These are phyloP conservation scores for Sclerotinia sclerotiorum DNA, from an alignment of 2,329 filamentous ascomycete species.

Conservation along the genomic window DNA sequence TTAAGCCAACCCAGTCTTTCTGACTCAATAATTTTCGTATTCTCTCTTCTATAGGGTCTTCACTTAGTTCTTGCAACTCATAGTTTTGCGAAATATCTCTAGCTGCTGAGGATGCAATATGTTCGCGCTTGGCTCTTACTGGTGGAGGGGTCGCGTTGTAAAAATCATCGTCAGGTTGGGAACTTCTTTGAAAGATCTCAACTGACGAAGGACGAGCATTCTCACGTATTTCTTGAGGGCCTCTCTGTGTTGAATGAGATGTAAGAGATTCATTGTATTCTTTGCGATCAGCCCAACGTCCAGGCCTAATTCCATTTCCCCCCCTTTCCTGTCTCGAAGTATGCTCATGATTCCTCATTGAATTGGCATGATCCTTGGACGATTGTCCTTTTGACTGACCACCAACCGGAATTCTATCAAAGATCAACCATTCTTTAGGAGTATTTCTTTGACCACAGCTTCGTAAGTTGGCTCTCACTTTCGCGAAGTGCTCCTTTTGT, in stretches of 20 bases:
- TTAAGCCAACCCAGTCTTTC: conserved; percentile 39
- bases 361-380: background rate
- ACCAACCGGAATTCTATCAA: conserved; percentile 26
- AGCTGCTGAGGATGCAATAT: conserved; percentile 12
- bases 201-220: background rate
- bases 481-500: conserved; percentile 52
- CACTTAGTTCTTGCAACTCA: conserved; percentile 19
- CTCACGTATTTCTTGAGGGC: background rate
- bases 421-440: conserved; percentile 34
- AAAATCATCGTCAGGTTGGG: conserved; percentile 29
- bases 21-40: conserved; percentile 35
- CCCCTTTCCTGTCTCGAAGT: background rate
- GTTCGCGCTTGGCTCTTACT: conserved; percentile 24
- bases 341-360: background rate
- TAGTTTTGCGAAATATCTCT: background rate
- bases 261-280: background rate
- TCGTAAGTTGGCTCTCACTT: conserved; percentile 42
- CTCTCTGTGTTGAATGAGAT: background rate
- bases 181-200: conserved; percentile 4
- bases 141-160: conserved; percentile 34
- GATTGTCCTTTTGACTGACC: conserved; percentile 18
- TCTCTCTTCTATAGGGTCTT: conserved; percentile 32
- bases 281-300: background rate
- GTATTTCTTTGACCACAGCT: conserved; percentile 38
- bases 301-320: background rate